Evolutionary conservation across 495 filamentous ascomycete species (phyloP), one percentile per base, ranked within the genome.

Genomic region (Usnea hakonensis): DNA sequence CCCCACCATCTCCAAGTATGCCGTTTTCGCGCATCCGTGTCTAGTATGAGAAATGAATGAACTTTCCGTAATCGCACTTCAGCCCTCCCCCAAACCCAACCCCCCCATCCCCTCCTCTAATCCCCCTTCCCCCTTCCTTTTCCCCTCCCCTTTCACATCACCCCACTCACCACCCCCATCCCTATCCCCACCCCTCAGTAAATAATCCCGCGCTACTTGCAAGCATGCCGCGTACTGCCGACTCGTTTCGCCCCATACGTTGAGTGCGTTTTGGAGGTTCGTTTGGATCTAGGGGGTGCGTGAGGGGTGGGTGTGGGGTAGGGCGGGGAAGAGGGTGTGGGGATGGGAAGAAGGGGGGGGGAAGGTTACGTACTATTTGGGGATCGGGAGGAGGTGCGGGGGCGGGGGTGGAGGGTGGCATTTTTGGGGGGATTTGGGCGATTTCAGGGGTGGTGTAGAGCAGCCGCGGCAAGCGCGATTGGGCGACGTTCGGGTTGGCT

Each of bases 241-340:
- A 33, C 64, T 65, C n/a, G 32, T 9, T 50, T 50, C 64, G 7
- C 64, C 64, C 59, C 60, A 65, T 5, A 65, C 60, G 19, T 53
- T 43, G 33, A 26, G 33, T 21, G 64, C 55, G 46, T 65, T 65
- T n/a, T 21, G 60, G 19, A 65, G 46, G 16, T 65, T 65, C 9
- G 44, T 58, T 13, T 55, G 19, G 7, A 65, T 54, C 58, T 61
- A 32, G 7, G 13, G 38, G 14, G 19, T 14, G 17, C 5, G 19
- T 19, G 10, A 11, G 21, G 19, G 33, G 44, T 23, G 28, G 57
- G 6, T 3, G n/a, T 50, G 35, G 28, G 30, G 43, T 6, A 26
- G 30, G 28, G 23, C 1, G n/a, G n/a, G 7, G 40, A n/a, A 3
- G 40, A 40, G 40, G 40, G 17, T 43, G 61, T 33, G 16, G 50